Evolutionary conservation across 805 yeast species (phyloP).

Genomic region (Clavispora phyllophila): DNA sequence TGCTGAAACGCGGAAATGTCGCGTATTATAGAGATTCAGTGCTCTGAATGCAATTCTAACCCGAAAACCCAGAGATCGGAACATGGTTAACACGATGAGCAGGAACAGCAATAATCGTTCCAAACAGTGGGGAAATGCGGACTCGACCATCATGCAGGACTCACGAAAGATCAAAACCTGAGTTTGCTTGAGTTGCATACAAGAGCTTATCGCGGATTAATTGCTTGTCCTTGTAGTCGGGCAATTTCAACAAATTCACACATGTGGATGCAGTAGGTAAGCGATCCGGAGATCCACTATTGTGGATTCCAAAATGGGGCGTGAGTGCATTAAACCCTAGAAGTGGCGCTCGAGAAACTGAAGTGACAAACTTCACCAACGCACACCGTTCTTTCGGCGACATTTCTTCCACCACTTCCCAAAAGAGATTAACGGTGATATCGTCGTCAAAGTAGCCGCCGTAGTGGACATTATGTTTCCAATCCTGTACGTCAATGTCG

Average conservation of each 20-base stretch:
- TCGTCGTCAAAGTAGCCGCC: conserved; percentile 59
- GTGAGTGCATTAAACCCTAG: conserved; percentile 61
- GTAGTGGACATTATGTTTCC: conserved; percentile 55
- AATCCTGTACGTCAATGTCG: conserved; percentile 67
- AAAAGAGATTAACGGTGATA: conserved; percentile 58
- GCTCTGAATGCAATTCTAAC: neutral
- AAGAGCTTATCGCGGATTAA: conserved; percentile 56
- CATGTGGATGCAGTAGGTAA: conserved; percentile 94
- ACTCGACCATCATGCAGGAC: neutral
- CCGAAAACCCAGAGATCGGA: neutral
- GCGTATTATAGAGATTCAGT: neutral
- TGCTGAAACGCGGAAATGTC: neutral
- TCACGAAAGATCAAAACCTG: conserved; percentile 71
- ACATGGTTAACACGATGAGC: neutral
- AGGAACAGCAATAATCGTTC: neutral
- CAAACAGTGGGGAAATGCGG: neutral
- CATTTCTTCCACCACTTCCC: conserved; percentile 74
- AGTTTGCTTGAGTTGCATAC: conserved; percentile 74
- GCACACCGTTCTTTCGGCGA: conserved; percentile 54
- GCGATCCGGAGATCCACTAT: conserved; percentile 52
- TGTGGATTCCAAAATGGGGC: conserved; percentile 79
- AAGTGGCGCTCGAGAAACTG: conserved; percentile 87
- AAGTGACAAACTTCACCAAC: conserved; percentile 83
- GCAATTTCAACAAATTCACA: conserved; percentile 79
- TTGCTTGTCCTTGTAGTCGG: conserved; percentile 55